phyloP scores from a whole-genome alignment of 345 rosid genomes.

The Eucalyptus melliodora region DNA sequence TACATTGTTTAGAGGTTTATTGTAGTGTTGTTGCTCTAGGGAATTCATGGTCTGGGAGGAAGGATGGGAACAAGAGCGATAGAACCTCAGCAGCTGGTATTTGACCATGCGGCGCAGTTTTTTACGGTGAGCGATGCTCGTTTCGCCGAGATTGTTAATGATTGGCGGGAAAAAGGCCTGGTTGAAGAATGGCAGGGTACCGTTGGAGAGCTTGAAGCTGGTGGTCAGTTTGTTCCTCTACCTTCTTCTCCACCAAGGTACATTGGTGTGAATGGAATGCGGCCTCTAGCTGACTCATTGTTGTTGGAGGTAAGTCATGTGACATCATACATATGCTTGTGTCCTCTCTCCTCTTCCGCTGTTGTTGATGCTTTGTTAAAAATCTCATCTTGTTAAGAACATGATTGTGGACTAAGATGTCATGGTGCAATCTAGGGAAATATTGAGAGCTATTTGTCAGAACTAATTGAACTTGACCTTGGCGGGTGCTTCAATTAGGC shows the following conservation, averaged over 20 bases:
- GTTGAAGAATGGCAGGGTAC: slow-evolving; percentile 57
- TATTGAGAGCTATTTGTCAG: background rate
- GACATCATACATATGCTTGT: background rate
- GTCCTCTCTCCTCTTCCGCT: background rate
- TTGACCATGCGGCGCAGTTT: slow-evolving; percentile 92
- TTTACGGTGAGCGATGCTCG: slow-evolving; percentile 63
- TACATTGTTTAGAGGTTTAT: background rate
- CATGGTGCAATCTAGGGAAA: background rate
- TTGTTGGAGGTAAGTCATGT: slow-evolving; percentile 19
- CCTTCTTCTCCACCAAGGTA: slow-evolving; percentile 53
- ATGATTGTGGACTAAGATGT: background rate
- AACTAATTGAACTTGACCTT: background rate
- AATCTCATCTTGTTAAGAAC: background rate
- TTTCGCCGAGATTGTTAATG: slow-evolving; percentile 50
- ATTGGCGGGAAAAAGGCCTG: slow-evolving; percentile 69
- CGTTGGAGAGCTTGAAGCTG: slow-evolving; percentile 71
- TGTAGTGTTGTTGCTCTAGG: slow-evolving; percentile 17
- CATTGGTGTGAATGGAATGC: slow-evolving; percentile 73
- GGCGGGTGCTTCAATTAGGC: background rate
- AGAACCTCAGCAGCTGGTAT: slow-evolving; percentile 47
- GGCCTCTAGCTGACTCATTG: slow-evolving; percentile 72
- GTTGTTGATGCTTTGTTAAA: background rate
- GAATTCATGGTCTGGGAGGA: slow-evolving; percentile 93
- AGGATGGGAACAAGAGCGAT: slow-evolving; percentile 82
- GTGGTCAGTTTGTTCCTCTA: slow-evolving; percentile 56